phyloP scores from a whole-genome alignment of 192 early-diverging fungal genomes.

The Umbelopsis ramanniana region DNA sequence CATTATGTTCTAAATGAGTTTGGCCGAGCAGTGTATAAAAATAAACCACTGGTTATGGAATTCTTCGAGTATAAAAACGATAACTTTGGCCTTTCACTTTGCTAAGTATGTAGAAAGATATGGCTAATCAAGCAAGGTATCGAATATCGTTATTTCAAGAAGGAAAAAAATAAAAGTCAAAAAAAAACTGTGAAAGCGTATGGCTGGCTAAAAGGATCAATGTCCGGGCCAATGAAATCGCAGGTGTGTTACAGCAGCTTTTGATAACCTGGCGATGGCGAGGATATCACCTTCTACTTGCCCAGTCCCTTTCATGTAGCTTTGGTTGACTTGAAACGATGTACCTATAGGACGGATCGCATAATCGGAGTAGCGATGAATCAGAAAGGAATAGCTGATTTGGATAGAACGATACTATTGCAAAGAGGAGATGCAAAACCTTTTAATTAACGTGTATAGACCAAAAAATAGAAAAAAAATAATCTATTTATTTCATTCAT shows the following conservation, averaged over 20 bases:
- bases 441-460: not conserved
- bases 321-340: no score
- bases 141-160: not conserved
- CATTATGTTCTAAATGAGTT: not conserved
- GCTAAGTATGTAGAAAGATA: no score
- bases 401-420: not conserved
- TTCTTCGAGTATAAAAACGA: no score
- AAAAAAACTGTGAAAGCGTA: not conserved
- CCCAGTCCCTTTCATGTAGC: no score
- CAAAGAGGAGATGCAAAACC: not conserved
- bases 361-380: not conserved
- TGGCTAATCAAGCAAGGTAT: no score
- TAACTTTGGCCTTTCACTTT: no score
- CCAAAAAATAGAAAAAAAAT: not conserved
- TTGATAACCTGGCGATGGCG: no score
- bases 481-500: not conserved
- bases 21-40: no score
- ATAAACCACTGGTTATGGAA: no score
- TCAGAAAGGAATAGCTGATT: no score
- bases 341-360: no score
- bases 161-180: not conserved
- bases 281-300: no score
- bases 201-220: not conserved
- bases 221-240: slow-evolving; percentile 1
- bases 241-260: not conserved